Conservation (phyloP, 495 filamentous ascomycete species). For the Trichoderma virens region DNA sequence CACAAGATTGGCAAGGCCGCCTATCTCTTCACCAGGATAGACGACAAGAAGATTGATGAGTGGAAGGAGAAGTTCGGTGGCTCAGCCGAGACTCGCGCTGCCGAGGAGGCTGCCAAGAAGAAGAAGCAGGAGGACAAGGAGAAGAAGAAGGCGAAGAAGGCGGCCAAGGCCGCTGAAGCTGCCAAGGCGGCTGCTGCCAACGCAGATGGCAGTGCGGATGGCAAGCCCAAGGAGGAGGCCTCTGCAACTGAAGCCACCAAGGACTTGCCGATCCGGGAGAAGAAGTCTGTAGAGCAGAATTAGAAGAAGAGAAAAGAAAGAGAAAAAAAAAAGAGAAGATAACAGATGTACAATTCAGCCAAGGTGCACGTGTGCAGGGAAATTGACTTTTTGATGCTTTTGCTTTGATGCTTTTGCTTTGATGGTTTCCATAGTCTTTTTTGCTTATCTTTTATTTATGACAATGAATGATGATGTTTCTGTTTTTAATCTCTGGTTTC, state of each 20-base stretch:
- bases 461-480: no score
- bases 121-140: constrained; percentile 41
- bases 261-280: constrained; percentile 20
- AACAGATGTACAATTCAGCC: neutral
- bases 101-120: constrained; percentile 61
- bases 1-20: constrained; percentile 77
- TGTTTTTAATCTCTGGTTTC: no score
- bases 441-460: no score
- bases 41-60: constrained; percentile 70
- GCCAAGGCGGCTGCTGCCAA: constrained; percentile 14
- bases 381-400: neutral
- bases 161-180: constrained; percentile 26
- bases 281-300: constrained; percentile 14
- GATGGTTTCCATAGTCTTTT: neutral
- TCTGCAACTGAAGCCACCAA: constrained; percentile 11
- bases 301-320: neutral
- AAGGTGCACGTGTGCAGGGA: neutral
- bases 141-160: constrained; percentile 43
- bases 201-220: constrained; percentile 9
- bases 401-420: neutral
- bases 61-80: constrained; percentile 81
- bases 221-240: neutral
- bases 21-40: constrained; percentile 78
- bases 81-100: constrained; percentile 45
- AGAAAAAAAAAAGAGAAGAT: neutral